These are phyloP conservation scores for Fusarium stilboides DNA, from an alignment of 2,329 filamentous ascomycete species.

Conservation along the genomic window DNA sequence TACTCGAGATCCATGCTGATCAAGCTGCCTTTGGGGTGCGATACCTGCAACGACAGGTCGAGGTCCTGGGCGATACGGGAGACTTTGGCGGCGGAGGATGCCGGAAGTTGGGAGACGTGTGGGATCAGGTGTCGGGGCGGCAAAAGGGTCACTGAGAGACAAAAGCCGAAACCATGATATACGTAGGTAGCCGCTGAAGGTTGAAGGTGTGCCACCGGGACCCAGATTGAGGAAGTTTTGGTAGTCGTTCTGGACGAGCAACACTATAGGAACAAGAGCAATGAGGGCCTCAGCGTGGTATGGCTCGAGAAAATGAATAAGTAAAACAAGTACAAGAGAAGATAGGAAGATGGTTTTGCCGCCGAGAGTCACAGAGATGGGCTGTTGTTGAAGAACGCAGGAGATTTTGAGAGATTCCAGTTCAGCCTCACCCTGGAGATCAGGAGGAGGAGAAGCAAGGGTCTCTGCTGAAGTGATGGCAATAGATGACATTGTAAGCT, in stretches of 20 bases:
- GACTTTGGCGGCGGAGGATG: constrained; percentile 65
- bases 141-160: constrained; percentile 79
- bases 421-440: constrained; percentile 42
- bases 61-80: constrained; percentile 74
- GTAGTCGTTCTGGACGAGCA: constrained; percentile 79
- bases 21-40: constrained; percentile 84
- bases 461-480: constrained; percentile 50
- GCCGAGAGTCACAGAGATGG: constrained; percentile 68
- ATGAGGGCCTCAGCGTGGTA: constrained; percentile 66
- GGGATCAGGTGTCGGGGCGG: constrained; percentile 67
- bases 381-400: constrained; percentile 59
- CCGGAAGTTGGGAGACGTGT: constrained; percentile 69
- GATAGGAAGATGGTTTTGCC: constrained; percentile 63
- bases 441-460: constrained; percentile 40
- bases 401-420: constrained; percentile 42
- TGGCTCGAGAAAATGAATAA: constrained; percentile 67
- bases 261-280: constrained; percentile 62
- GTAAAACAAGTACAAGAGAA: constrained; percentile 63
- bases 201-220: constrained; percentile 84
- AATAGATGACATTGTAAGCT: constrained; percentile 46
- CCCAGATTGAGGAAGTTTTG: constrained; percentile 82
- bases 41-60: constrained; percentile 81
- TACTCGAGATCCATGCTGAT: constrained; percentile 71
- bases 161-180: constrained; percentile 82
- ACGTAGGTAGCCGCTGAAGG: constrained; percentile 78